Base-by-base conservation (phyloP, 2,329 filamentous ascomycete species). In the Bipolaris cookei region DNA sequence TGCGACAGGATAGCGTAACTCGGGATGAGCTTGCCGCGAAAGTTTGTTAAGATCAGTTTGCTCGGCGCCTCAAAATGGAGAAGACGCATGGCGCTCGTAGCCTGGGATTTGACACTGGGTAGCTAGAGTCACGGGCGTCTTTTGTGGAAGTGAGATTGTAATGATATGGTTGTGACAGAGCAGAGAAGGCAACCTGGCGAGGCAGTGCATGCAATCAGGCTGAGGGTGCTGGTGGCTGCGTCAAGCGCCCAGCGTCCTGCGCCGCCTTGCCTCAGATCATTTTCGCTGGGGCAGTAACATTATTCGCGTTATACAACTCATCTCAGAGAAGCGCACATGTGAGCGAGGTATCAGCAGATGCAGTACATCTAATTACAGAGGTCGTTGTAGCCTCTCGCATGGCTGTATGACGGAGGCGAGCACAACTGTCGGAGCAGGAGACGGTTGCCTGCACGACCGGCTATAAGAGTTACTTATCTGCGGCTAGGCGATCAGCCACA, bases 1-100 rank as follows among this genome's bases (percentile, higher is more conserved):
- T 76, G 72, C 14, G 71, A 75, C 14, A 75, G 70, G 44, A 75
- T 74, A 11, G 68, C 71, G 52, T 74, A 74, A 30, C 46, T 46
- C 44, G 46, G 53, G 38, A 58, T 59, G 10, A 44, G 54, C 30
- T 58, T 58, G 41, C 48, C 32, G 47, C 49, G 28, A 20, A 45
- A 45, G n/a, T 45, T 25, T 45, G 28, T 45, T 28, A 45, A 14
- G 28, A 20, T 45, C 30, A 20, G 43, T 42, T 11, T 42, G 20
- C 21, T 20, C 20, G 6, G 39, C 6, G 39, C 10, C 10, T 42
- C 20, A 6, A 23, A 42, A 25, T 25, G 20, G 20, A 60, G 63
- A n/a, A 45, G 30, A 21, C 21, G 21, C 4, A 21, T 21, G 21
- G 21, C 21, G 21, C 21, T 21, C 21, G 21, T 21, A 21, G 21